A percentile compares a stretch with the other conserved stretches of the same genome.
phyloP scores from a whole-genome alignment of 2,329 filamentous ascomycete genomes.

The Colletotrichum sp. region DNA sequence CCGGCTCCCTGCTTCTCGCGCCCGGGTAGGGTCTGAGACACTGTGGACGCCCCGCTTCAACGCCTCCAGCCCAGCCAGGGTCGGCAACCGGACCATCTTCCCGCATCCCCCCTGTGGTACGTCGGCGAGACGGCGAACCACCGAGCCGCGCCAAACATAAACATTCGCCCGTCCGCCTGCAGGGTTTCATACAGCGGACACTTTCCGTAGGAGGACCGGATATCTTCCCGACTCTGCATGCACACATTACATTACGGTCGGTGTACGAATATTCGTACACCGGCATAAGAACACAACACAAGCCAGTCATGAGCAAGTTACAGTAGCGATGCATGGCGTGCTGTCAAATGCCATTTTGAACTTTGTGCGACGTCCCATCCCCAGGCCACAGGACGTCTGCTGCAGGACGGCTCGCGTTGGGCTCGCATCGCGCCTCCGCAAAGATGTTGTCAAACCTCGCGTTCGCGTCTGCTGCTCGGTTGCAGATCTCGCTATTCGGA shows the following conservation, averaged over 20 bases:
- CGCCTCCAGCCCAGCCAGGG: background rate
- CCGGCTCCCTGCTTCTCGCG: background rate
- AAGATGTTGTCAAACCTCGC: background rate
- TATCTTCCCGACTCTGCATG: background rate
- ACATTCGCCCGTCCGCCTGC: background rate
- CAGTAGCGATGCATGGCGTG: background rate
- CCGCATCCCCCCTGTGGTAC: background rate
- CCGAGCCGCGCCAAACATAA: background rate
- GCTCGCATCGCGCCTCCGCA: background rate
- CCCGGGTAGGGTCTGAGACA: background rate
- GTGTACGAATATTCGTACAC: background rate
- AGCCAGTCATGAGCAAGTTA: background rate
- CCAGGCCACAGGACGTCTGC: background rate
- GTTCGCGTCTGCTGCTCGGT: background rate
- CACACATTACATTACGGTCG: background rate
- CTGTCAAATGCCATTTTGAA: background rate
- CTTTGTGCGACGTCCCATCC: background rate
- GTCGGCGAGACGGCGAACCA: slow-evolving; percentile 3
- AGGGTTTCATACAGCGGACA: background rate
- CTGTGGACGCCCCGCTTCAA: background rate
- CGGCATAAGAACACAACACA: background rate
- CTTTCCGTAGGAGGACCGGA: background rate
- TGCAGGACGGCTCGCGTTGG: background rate
- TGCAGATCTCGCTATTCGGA: background rate
- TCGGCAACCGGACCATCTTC: background rate